phyloP scores from a whole-genome alignment of 139 green algal genomes.

The Auxenochlorella pyrenoidosa region DNA sequence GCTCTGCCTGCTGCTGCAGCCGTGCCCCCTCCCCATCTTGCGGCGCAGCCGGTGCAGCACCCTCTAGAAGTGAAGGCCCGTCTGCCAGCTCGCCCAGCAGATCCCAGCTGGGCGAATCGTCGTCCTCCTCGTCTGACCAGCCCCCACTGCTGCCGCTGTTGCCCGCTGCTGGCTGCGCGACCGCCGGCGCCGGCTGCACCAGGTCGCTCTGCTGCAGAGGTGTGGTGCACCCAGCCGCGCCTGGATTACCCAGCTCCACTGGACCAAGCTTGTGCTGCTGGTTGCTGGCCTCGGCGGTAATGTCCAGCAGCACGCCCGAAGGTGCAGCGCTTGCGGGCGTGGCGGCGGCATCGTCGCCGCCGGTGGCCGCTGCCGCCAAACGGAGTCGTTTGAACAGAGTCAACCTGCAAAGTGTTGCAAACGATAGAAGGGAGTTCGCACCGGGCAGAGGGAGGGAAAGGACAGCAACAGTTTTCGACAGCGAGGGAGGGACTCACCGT shows the following conservation, averaged over 20 bases:
- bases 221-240: background rate
- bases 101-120: conserved; percentile 8
- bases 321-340: no score
- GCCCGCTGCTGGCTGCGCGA: background rate
- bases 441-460: background rate
- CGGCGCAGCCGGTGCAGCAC: background rate
- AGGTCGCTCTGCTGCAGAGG: background rate
- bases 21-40: background rate
- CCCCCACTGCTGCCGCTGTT: background rate
- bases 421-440: background rate
- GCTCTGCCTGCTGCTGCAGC: background rate
- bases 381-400: background rate
- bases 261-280: background rate
- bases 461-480: background rate
- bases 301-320: background rate
- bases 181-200: background rate
- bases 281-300: conserved; percentile 12
- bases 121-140: background rate
- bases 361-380: background rate
- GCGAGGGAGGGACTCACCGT: background rate
- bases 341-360: background rate
- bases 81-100: background rate
- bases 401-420: background rate
- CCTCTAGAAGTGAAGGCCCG: background rate
- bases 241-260: background rate